Conservation (phyloP, 176 grass and related monocot species). For the bread wheat (Triticum aestivum) region DNA sequence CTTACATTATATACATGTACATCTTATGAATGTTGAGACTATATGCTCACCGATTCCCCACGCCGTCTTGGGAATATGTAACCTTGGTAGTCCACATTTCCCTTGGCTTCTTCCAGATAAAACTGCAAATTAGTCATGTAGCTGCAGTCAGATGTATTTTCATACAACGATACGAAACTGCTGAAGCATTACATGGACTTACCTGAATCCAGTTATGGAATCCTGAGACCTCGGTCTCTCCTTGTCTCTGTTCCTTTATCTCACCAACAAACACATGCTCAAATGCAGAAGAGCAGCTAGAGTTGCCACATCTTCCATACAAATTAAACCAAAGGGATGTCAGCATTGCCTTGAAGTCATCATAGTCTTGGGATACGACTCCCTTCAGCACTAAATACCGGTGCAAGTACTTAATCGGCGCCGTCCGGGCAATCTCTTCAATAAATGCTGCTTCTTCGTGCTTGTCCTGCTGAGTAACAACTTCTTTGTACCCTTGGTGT, state of each 20-base stretch:
- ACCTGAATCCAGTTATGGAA: conserved; percentile 99
- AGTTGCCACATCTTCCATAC: conserved; percentile 77
- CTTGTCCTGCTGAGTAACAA: conserved; percentile 81
- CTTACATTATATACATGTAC: not conserved
- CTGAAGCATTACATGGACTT: conserved; percentile 32
- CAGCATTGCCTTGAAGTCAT: conserved; percentile 77
- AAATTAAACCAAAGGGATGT: conserved; percentile 83
- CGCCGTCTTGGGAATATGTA: conserved; percentile 84
- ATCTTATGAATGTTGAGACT: not conserved
- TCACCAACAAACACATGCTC: conserved; percentile 99
- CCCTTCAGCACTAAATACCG: conserved; percentile 74
- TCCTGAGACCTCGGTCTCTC: conserved; percentile 76
- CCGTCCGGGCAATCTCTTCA: conserved; percentile 94
- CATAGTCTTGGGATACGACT: conserved; percentile 48
- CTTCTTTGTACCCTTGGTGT: conserved; percentile 76
- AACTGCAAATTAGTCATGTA: conserved; percentile 65
- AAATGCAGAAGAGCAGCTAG: conserved; percentile 75
- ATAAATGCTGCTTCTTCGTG: conserved; percentile 87
- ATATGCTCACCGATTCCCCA: conserved; percentile 58
- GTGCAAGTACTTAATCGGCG: conserved; percentile 78
- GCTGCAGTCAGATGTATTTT: conserved; percentile 7
- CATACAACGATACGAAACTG: not conserved
- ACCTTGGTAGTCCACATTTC: conserved; percentile 87
- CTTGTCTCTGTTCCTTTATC: conserved; percentile 59
- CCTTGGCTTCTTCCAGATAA: conserved; percentile 96